Percentiles rank a stretch among this genome's conserved stretches.
phyloP scores from a whole-genome alignment of 2,329 filamentous ascomycete genomes.

The Dactylellina cionopaga region DNA sequence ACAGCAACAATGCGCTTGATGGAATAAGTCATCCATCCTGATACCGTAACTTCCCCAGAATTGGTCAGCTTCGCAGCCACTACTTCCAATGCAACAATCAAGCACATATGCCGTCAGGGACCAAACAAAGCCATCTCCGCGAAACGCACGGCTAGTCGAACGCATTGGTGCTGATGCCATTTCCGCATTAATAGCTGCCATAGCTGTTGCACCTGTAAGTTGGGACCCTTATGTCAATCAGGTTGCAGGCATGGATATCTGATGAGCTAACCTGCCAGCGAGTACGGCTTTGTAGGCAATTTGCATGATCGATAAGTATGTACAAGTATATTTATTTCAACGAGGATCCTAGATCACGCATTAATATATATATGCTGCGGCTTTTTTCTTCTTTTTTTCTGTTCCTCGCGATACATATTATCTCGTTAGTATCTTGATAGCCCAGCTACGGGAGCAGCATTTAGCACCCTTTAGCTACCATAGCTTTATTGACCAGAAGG shows the following conservation, averaged over 20 bases:
- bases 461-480: too few species aligned
- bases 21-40: too few species aligned
- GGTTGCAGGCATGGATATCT: too few species aligned
- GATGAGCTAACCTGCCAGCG: too few species aligned
- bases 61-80: neutral
- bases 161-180: slow-evolving; percentile 53
- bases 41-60: neutral
- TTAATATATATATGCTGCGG: neutral
- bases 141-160: slow-evolving; percentile 49
- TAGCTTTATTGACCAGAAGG: too few species aligned
- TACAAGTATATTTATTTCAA: neutral
- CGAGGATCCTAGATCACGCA: neutral
- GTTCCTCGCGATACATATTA: too few species aligned
- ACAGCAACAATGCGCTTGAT: too few species aligned
- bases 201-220: slow-evolving; percentile 54
- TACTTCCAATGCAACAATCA: slow-evolving; percentile 36
- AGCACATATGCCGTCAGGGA: slow-evolving; percentile 7
- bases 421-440: too few species aligned
- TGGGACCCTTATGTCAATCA: too few species aligned
- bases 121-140: slow-evolving; percentile 9
- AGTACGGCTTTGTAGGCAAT: slow-evolving; percentile 47
- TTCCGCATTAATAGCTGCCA: slow-evolving; percentile 54
- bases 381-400: too few species aligned
- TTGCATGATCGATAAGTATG: slow-evolving; percentile 56
- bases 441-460: too few species aligned